Conservation (phyloP, 768 basidiomycete genomes). For the Dacryopinax primogenitus region DNA sequence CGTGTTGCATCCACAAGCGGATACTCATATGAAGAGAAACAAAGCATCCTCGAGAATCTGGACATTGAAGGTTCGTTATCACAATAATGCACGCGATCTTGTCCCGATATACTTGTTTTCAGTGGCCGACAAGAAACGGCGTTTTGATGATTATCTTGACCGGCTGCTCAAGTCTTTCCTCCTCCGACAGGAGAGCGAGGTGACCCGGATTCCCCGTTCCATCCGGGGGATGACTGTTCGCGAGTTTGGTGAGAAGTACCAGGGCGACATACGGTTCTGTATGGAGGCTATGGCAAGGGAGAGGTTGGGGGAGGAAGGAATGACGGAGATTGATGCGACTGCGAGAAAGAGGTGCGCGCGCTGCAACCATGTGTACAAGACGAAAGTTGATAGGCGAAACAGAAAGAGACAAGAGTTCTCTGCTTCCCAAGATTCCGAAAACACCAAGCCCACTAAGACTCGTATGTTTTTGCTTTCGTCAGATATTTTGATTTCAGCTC, state of each 20-base stretch:
- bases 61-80: constrained; percentile 51
- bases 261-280: constrained; percentile 60
- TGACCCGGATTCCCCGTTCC: constrained; percentile 60
- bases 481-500: not conserved
- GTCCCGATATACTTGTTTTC: constrained; percentile 11
- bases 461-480: constrained; percentile 32
- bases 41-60: constrained; percentile 60
- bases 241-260: constrained; percentile 66
- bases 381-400: constrained; percentile 49
- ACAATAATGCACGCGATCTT: not conserved
- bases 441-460: constrained; percentile 43
- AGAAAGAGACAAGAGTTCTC: constrained; percentile 41
- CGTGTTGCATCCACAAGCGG: not conserved
- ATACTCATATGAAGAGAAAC: constrained; percentile 45
- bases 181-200: constrained; percentile 60
- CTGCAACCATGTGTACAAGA: not conserved
- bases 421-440: constrained; percentile 32
- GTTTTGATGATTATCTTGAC: constrained; percentile 62
- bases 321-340: constrained; percentile 38
- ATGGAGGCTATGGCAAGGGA: constrained; percentile 57
- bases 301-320: constrained; percentile 35
- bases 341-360: constrained; percentile 44
- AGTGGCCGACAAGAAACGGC: constrained; percentile 64
- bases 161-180: constrained; percentile 62
- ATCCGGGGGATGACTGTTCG: constrained; percentile 60